These are phyloP conservation scores for Craspedostauros australis DNA, from an alignment of 108 stramenopile genomes.

Conservation along the genomic window DNA sequence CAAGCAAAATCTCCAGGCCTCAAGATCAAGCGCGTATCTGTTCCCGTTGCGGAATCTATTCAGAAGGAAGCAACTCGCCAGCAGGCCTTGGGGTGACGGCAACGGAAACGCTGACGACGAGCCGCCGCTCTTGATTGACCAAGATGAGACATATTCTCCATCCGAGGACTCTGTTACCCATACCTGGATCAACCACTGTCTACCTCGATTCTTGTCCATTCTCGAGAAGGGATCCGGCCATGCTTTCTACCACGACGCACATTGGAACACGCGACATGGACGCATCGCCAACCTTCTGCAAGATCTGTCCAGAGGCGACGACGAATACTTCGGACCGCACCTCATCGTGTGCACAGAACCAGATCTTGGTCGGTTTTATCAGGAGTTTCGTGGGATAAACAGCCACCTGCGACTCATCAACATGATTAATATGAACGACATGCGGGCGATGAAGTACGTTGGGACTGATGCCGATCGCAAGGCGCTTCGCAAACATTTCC, in stretches of 20 bases:
- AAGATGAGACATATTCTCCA: constrained; percentile 17
- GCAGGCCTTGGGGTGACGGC: background rate
- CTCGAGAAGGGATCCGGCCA: constrained; percentile 64
- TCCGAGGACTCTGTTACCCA: constrained; percentile 21
- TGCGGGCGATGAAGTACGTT: constrained; percentile 49
- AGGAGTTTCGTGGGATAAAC: constrained; percentile 54
- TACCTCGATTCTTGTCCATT: constrained; percentile 54
- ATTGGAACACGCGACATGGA: constrained; percentile 56
- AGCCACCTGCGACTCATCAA: constrained; percentile 31
- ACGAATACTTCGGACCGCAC: constrained; percentile 63
- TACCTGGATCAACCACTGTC: constrained; percentile 49
- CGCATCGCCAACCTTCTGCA: constrained; percentile 60
- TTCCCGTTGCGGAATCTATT: constrained; percentile 17
- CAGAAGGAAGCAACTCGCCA: constrained; percentile 17
- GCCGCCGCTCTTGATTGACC: background rate
- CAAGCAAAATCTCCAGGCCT: constrained; percentile 26
- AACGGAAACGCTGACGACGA: constrained; percentile 14
- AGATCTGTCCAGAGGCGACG: constrained; percentile 23
- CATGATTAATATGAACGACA: constrained; percentile 8
- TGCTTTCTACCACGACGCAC: constrained; percentile 61
- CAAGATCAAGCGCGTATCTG: background rate
- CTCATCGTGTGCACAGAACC: constrained; percentile 65
- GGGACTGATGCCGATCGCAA: constrained; percentile 44
- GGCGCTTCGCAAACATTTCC: constrained; percentile 59
- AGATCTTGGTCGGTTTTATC: constrained; percentile 38